Percentiles rank a stretch among this genome's conserved stretches.
These are phyloP conservation scores for Marvania coccoides DNA, from an alignment of 139 green algal genomes.

Conservation along the genomic window DNA sequence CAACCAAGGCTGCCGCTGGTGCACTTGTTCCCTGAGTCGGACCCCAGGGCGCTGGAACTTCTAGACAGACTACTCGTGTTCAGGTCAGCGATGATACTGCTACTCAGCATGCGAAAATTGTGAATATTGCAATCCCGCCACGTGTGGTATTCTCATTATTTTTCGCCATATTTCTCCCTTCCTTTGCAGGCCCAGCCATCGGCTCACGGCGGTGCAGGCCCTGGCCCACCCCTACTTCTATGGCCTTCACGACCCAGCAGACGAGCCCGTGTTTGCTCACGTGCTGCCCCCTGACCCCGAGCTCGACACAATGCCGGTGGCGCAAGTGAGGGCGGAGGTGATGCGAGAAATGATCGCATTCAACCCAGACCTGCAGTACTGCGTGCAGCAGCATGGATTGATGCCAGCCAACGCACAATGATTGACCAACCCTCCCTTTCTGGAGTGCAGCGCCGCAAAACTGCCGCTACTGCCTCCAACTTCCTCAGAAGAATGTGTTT, in stretches of 20 bases:
- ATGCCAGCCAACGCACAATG: too few species aligned
- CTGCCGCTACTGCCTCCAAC: too few species aligned
- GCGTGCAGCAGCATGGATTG: not conserved
- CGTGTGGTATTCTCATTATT: not conserved
- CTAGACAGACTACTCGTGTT: conserved; percentile 84
- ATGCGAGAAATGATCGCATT: conserved; percentile 16
- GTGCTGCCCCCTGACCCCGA: not conserved
- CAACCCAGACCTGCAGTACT: conserved; percentile 23
- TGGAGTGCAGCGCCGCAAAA: too few species aligned
- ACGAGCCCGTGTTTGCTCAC: conserved; percentile 55
- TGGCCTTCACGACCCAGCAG: conserved; percentile 53
- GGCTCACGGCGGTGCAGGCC: conserved; percentile 69
- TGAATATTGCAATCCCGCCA: too few species aligned
- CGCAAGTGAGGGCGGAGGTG: conserved; percentile 17
- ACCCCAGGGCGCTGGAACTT: conserved; percentile 66
- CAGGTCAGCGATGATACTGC: conserved; percentile 6
- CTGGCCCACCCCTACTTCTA: conserved; percentile 85
- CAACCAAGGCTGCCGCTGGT: conserved; percentile 3
- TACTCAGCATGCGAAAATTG: too few species aligned
- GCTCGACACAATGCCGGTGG: not conserved
- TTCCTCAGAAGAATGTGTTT: too few species aligned
- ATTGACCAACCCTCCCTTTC: too few species aligned
- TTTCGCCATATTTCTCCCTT: not conserved
- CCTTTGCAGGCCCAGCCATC: conserved; percentile 35
- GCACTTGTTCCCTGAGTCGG: conserved; percentile 63